Evolutionary conservation across 2,329 filamentous ascomycete genomes (phyloP), one percentile per base, ranked within the genome.

Genomic region (Epichloe hybrida): DNA sequence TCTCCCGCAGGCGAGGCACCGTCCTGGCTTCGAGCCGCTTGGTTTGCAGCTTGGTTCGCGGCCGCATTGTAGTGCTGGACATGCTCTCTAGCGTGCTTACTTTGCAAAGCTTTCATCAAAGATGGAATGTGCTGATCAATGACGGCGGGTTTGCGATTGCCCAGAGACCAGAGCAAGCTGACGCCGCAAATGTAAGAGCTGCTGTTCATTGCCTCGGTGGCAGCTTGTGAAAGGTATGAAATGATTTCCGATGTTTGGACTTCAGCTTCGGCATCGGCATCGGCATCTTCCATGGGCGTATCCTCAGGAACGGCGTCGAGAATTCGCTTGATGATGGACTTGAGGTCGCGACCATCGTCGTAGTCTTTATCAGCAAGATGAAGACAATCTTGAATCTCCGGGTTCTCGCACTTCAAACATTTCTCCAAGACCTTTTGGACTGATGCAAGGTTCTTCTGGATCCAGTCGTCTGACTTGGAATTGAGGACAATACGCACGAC

Each of bases 371-470:
- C 83, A 3, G 81, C 72, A 27, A 83, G 75, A 66, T 97, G 88
- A 35, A 97, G 71, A 61, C 87, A 95, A 61, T 97, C 91, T 60
- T 98, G 94, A 8, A 98, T 81, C 62, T 98, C 93, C 0, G 88
- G 80, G 56, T 90, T 86, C 57, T 97, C 91, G 3, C 84, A 91
- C 59, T 86, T 88, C 50, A 98, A 70, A 12, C 86, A 81, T 69
- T 95, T 96, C 55, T 96, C 90, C 13, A 97, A 69, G 12, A 97
- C 80, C 63, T 88, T 95, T 64, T 96, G 88, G 31, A 97, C 75
- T 31, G 81, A 73, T 0, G 83, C 68, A 59, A 95, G 77, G 56
- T 88, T 87, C 59, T 81, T 81, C 49, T 89, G 70, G 38, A 97
- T 83, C 93, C 93, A 98, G 3, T 95, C 88, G 60, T 95, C 84